phyloP scores from a whole-genome alignment of 495 filamentous ascomycete species.

The Oidiodendron maius region DNA sequence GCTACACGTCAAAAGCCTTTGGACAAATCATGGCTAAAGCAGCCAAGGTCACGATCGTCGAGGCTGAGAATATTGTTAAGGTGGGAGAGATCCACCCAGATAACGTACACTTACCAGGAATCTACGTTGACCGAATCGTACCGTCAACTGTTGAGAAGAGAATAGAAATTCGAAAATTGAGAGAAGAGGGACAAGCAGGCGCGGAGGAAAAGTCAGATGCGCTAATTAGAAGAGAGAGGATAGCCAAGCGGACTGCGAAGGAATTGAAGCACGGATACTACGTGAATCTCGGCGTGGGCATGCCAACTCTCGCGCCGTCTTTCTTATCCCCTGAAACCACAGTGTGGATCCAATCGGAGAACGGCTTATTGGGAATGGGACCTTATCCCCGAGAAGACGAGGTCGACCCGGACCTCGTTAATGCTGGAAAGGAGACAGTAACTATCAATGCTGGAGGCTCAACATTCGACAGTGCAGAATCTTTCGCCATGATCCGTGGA shows the following conservation, averaged over 20 bases:
- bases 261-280: constrained; percentile 61
- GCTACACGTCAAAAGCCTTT: constrained; percentile 58
- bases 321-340: constrained; percentile 45
- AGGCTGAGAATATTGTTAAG: constrained; percentile 63
- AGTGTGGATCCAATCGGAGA: constrained; percentile 86
- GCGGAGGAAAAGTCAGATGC: constrained; percentile 26
- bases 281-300: constrained; percentile 59
- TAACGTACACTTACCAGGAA: constrained; percentile 54
- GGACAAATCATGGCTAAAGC: constrained; percentile 57
- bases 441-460: constrained; percentile 75
- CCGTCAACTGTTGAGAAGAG: constrained; percentile 46
- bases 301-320: constrained; percentile 41
- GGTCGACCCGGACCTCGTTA: constrained; percentile 74
- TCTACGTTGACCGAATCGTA: constrained; percentile 59
- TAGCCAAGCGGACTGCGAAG: constrained; percentile 53
- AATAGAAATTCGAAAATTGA: constrained; percentile 50
- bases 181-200: constrained; percentile 23
- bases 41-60: constrained; percentile 56
- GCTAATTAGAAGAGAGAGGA: constrained; percentile 43
- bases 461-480: constrained; percentile 81
- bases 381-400: constrained; percentile 68
- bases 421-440: constrained; percentile 92
- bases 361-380: constrained; percentile 84
- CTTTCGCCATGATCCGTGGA: constrained; percentile 89
- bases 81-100: constrained; percentile 51